Percentiles rank a stretch among this genome's conserved stretches.
Conservation (phyloP, 225 moss, liverwort and hornwort species). For the Pseudisothecium myosuroides region DNA sequence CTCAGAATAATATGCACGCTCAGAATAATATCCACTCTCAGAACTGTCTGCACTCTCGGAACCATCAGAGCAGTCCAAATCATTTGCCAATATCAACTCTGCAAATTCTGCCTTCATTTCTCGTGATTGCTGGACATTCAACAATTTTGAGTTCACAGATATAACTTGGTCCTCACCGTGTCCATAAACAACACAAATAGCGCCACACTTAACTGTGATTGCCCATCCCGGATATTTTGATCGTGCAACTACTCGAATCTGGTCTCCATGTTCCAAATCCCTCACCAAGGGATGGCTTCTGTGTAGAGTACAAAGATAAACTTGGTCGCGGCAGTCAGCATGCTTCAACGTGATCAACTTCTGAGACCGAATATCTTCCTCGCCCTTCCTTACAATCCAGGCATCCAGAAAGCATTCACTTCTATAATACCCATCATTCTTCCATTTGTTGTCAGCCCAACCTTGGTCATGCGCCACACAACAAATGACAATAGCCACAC, state of each 20-base stretch:
- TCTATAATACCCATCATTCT: fast-evolving
- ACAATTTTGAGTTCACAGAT: too few species aligned
- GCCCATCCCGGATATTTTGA: too few species aligned
- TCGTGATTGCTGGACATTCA: too few species aligned
- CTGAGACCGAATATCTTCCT: not conserved
- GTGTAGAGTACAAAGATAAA: not conserved
- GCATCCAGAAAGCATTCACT: not conserved
- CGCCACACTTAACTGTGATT: too few species aligned
- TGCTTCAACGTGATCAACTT: not conserved
- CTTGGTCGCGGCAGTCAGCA: not conserved
- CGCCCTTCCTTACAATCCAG: not conserved
- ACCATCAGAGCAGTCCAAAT: too few species aligned
- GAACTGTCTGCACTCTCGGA: too few species aligned
- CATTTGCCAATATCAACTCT: too few species aligned
- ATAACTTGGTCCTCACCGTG: too few species aligned
- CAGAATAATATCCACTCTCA: too few species aligned
- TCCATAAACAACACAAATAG: too few species aligned
- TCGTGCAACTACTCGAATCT: not conserved
- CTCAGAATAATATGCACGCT: too few species aligned
- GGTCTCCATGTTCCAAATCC: not conserved
- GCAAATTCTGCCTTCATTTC: too few species aligned
- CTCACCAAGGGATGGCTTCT: not conserved
- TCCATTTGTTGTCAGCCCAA: fast-evolving
- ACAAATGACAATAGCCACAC: not conserved
- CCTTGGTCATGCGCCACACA: not conserved